Evolutionary conservation across 257 asterid species (phyloP).

Genomic region (Capsicum pubescens): DNA sequence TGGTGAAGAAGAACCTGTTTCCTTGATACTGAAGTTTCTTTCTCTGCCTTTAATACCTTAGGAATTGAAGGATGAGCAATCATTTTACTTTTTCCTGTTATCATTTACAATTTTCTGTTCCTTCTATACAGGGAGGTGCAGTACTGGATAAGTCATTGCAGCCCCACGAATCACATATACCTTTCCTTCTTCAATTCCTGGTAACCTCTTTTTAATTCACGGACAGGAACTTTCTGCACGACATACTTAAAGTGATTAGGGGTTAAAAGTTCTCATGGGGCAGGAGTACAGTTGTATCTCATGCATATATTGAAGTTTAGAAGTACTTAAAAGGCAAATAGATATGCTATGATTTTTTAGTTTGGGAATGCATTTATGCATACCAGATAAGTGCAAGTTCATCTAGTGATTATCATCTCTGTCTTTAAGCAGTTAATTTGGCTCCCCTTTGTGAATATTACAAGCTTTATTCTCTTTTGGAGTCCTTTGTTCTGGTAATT

Average conservation of each 20-base stretch:
- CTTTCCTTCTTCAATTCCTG: conserved; percentile 93
- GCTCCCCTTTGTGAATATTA: conserved; percentile 15
- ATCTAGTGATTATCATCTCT: conserved; percentile 16
- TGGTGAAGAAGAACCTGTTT: neutral
- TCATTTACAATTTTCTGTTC: neutral
- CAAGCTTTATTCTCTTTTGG: neutral
- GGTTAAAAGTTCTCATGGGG: neutral
- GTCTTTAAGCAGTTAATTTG: conserved; percentile 7
- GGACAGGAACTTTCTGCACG: neutral
- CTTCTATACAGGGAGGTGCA: conserved; percentile 74
- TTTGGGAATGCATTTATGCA: neutral
- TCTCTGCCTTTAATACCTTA: conserved; percentile 4
- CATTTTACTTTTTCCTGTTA: conserved; percentile 13
- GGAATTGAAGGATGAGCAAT: conserved; percentile 18
- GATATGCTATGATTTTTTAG: neutral
- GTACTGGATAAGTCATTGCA: conserved; percentile 67
- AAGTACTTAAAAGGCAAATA: neutral
- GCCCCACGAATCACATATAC: conserved; percentile 96
- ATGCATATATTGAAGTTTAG: conserved; percentile 13
- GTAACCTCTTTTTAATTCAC: conserved; percentile 46
- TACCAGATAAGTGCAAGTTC: neutral
- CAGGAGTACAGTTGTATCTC: neutral
- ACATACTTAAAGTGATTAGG: neutral
- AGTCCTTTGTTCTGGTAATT: conserved; percentile 10
- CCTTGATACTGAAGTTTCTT: conserved; percentile 17